Base-by-base conservation (phyloP, 2,329 filamentous ascomycete genomes). In the Apiospora aurea region DNA sequence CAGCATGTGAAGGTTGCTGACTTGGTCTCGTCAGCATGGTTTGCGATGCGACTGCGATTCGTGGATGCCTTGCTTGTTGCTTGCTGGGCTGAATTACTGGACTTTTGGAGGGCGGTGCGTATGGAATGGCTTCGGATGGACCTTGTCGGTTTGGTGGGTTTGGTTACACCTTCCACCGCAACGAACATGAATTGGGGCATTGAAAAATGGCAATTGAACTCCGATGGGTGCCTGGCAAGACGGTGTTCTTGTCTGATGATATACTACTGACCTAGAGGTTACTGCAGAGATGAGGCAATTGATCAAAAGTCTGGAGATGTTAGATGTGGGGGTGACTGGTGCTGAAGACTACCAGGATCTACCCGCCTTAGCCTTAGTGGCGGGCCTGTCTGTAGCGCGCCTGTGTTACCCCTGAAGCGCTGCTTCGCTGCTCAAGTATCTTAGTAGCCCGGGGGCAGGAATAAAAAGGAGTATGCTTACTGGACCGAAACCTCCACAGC, bases 91-190 rank as follows among this genome's bases (percentile, higher is more conserved):
- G 41, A 18, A 38, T 4, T 11, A 24, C 18, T 34, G 24, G n/a
- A 43, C 7, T 47, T 66, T 29, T 16, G 51, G 38, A 70, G 69
- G 29, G 49, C 69, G 4, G 69, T 57, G 24, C 69, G 69, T n/a
- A 70, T 70, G 16, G 69, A 41, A 66, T 70, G 69, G 38, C 69
- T 70, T 29, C 69, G 26, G 38, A 70, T 64, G 38, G 69, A 64
- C 8, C 8, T 64, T 13, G 69, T 61, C 51, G 47, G 24, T 44
- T 46, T 61, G 43, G 69, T 41, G 7, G 47, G 21, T 24, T 70
- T 61, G 11, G 26, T 26, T 38, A n/a, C 51, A 6, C 51, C 51
- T 70, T 66, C 51, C 7, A 66, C 51, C 4, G 69, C 18, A 26
- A 70, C 51, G 34, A 70, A 70, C 38, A 46, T 70, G 38, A 26